A percentile compares a stretch with the other conserved stretches of the same genome.
These are phyloP conservation scores for Diospyros lotus DNA, from an alignment of 148 eudicot species.

Conservation along the genomic window DNA sequence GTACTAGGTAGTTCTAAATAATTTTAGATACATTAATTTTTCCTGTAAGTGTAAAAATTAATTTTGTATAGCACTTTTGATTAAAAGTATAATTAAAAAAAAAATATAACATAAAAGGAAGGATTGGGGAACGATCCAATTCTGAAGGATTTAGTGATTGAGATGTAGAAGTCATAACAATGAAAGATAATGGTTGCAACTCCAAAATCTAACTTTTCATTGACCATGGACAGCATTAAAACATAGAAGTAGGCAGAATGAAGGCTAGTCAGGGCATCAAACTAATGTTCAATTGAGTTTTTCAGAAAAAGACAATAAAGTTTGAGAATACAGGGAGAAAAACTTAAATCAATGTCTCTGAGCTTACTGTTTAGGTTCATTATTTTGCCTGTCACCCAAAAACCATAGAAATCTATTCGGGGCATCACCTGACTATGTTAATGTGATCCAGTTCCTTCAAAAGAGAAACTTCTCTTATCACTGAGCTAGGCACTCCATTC, in stretches of 20 bases:
- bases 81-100: no score
- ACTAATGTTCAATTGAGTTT: background rate
- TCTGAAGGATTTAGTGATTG: no score
- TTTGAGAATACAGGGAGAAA: background rate
- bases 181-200: no score
- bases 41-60: no score
- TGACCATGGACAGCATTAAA: background rate
- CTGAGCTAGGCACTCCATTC: background rate
- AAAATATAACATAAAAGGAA: no score
- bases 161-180: no score
- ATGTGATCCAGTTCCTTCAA: background rate
- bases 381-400: background rate
- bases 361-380: background rate
- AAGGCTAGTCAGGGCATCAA: background rate
- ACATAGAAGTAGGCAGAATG: background rate
- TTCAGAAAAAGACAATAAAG: background rate
- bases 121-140: no score
- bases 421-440: background rate
- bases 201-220: no score
- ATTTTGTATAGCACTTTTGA: no score
- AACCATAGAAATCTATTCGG: background rate
- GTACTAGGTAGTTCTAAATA: no score
- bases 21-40: no score
- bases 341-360: background rate
- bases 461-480: conserved; percentile 1